A percentile compares a stretch with the other conserved stretches of the same genome.
Evolutionary conservation across 495 filamentous ascomycete genomes (phyloP).

Genomic region (Parathielavia appendiculata): DNA sequence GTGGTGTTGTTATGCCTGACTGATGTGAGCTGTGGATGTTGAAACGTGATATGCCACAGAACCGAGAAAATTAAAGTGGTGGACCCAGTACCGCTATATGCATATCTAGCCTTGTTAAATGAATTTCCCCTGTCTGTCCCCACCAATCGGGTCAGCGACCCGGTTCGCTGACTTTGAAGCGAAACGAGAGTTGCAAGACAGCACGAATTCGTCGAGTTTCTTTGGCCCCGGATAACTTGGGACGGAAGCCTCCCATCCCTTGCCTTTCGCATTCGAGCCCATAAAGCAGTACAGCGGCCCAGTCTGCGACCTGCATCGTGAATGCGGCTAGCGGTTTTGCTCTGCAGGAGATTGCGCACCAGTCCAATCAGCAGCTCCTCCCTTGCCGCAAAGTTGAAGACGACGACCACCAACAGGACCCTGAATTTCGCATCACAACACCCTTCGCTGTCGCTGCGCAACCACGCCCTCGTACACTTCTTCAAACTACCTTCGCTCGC

Average conservation of each 20-base stretch:
- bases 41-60: no score
- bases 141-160: slow-evolving; percentile 8
- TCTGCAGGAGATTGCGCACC: slow-evolving; percentile 22
- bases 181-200: neutral
- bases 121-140: neutral
- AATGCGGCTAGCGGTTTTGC: slow-evolving; percentile 24
- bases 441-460: neutral
- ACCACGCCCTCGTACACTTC: neutral
- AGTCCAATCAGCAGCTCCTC: slow-evolving; percentile 10
- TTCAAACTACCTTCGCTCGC: neutral
- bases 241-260: neutral
- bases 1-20: no score
- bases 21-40: no score
- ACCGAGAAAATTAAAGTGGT: no score
- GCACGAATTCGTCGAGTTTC: neutral
- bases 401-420: no score
- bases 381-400: slow-evolving; percentile 4
- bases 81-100: neutral
- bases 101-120: neutral
- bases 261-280: neutral
- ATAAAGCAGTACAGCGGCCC: neutral
- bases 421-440: neutral
- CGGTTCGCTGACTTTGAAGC: slow-evolving; percentile 1
- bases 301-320: slow-evolving; percentile 13
- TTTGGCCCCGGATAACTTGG: neutral